Evolutionary conservation across 768 basidiomycete species (phyloP).

Genomic region (Russula earlei): DNA sequence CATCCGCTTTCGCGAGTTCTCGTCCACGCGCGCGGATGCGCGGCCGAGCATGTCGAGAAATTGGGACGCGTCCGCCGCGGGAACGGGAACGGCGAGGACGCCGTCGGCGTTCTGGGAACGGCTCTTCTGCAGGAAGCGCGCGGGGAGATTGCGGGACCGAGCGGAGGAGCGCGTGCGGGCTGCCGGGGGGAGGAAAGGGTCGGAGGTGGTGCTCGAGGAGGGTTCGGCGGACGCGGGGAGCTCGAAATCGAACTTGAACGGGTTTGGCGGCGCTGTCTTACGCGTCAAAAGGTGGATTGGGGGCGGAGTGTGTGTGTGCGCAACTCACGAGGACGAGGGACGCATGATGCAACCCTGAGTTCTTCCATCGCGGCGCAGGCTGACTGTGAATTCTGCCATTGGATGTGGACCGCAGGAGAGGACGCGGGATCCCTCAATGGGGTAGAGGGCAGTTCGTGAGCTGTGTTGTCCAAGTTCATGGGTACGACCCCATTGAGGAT

Average conservation of each 20-base stretch:
- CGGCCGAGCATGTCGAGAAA: slow-evolving; percentile 14
- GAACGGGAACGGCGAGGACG: neutral
- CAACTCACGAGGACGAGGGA: slow-evolving; percentile 5
- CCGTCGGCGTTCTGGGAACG: slow-evolving; percentile 6
- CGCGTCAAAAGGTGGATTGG: neutral
- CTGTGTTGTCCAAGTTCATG: neutral
- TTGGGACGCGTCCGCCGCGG: neutral
- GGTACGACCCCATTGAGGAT: slow-evolving; percentile 9
- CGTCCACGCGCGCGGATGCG: slow-evolving; percentile 8
- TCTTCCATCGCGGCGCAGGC: slow-evolving; percentile 15
- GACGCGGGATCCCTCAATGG: slow-evolving; percentile 4
- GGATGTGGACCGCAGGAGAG: slow-evolving; percentile 8
- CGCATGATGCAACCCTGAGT: slow-evolving; percentile 6
- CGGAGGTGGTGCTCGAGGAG: neutral
- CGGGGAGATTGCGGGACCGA: too few species aligned
- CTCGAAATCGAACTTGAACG: slow-evolving; percentile 11
- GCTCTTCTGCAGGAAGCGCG: too few species aligned
- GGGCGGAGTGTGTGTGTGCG: neutral
- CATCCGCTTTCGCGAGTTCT: slow-evolving; percentile 5
- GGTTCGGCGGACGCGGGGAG: slow-evolving; percentile 2
- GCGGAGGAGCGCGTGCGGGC: too few species aligned
- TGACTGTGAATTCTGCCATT: slow-evolving; percentile 16
- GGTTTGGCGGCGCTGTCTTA: slow-evolving; percentile 1
- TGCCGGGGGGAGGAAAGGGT: slow-evolving; percentile 2
- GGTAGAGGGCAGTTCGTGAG: slow-evolving; percentile 2